Evolutionary conservation across 768 basidiomycete species (phyloP).

Genomic region (Suillus ampliporus): DNA sequence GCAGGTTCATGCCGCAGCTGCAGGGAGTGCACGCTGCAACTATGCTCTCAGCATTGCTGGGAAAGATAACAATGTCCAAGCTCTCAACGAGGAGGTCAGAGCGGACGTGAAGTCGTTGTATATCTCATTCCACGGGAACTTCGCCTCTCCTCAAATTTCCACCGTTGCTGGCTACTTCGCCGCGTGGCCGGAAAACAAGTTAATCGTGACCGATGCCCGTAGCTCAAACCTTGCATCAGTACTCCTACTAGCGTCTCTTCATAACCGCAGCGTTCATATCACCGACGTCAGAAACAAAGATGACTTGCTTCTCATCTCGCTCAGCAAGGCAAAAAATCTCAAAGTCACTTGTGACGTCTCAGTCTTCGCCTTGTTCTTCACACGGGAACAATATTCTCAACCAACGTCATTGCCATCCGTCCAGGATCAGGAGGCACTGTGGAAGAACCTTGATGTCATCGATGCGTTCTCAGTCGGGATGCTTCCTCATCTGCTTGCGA

Average conservation of each 20-base stretch:
- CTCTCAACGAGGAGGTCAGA: slow-evolving; percentile 74
- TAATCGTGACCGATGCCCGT: slow-evolving; percentile 93
- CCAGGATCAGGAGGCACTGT: slow-evolving; percentile 82
- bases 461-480: slow-evolving; percentile 91
- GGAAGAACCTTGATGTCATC: slow-evolving; percentile 82
- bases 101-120: slow-evolving; percentile 86
- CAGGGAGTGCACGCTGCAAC: slow-evolving; percentile 79
- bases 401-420: slow-evolving; percentile 68
- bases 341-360: slow-evolving; percentile 97
- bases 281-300: slow-evolving; percentile 87
- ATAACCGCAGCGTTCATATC: slow-evolving; percentile 87
- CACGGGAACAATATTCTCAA: slow-evolving; percentile 70
- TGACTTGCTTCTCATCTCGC: slow-evolving; percentile 86
- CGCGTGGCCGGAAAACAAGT: slow-evolving; percentile 88
- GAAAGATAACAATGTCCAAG: slow-evolving; percentile 64
- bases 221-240: slow-evolving; percentile 92
- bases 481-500: slow-evolving; percentile 78
- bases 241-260: slow-evolving; percentile 90
- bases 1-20: slow-evolving; percentile 66
- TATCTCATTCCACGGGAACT: slow-evolving; percentile 70
- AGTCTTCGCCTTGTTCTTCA: slow-evolving; percentile 90
- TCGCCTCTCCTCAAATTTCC: slow-evolving; percentile 62
- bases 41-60: slow-evolving; percentile 85
- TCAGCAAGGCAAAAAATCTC: slow-evolving; percentile 93
- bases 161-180: slow-evolving; percentile 87